Conservation (phyloP, 1,284 basidiomycete species). For the Fomes fomentarius region DNA sequence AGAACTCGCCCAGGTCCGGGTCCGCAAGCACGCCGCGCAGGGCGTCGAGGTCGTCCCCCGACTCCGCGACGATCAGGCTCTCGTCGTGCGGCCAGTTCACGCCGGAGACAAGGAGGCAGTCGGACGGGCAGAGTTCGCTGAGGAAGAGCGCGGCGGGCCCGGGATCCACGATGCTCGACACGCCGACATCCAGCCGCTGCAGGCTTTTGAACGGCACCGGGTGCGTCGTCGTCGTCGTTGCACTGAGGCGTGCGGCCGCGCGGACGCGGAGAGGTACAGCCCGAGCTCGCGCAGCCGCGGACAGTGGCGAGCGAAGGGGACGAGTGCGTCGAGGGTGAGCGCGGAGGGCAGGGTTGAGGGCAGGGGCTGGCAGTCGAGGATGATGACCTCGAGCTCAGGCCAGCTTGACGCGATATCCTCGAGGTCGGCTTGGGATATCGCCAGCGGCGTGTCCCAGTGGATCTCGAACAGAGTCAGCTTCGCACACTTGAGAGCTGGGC, state of each 20-base stretch:
- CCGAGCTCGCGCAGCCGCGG: conserved; percentile 53
- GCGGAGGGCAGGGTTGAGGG: too few species aligned
- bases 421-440: conserved; percentile 49
- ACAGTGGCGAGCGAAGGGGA: conserved; percentile 58
- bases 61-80: conserved; percentile 18
- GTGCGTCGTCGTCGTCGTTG: background rate
- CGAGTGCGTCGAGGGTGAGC: conserved; percentile 53
- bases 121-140: conserved; percentile 48
- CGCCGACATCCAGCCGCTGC: conserved; percentile 48
- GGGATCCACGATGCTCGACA: conserved; percentile 46
- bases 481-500: conserved; percentile 49
- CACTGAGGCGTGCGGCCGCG: too few species aligned
- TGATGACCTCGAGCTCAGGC: conserved; percentile 49
- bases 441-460: conserved; percentile 53
- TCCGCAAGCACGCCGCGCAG: conserved; percentile 18
- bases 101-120: conserved; percentile 41
- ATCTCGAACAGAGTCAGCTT: conserved; percentile 53
- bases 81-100: conserved; percentile 33
- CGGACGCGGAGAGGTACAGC: conserved; percentile 49
- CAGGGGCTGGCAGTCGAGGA: conserved; percentile 55
- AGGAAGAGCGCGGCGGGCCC: conserved; percentile 55
- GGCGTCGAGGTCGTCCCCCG: conserved; percentile 12
- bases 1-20: conserved; percentile 39
- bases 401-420: conserved; percentile 53
- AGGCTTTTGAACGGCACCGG: conserved; percentile 1